Evolutionary conservation across 805 yeast genomes (phyloP).

Genomic region (Limtongozyma cylindracea): DNA sequence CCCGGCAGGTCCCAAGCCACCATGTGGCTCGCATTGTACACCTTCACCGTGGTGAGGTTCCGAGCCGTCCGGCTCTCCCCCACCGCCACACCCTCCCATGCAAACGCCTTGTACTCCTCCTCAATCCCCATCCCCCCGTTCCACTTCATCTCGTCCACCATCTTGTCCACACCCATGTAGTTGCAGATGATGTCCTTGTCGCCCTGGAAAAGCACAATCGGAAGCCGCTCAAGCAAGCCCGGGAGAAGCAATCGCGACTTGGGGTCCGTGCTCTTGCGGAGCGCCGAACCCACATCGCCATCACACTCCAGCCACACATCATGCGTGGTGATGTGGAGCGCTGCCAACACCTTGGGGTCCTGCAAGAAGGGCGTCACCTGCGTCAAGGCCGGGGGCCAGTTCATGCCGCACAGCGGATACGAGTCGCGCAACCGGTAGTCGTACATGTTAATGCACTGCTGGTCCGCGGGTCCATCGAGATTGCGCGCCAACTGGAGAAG

Average conservation of each 20-base stretch:
- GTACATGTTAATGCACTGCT: constrained; percentile 61
- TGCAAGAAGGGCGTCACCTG: constrained; percentile 24
- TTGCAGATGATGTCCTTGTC: constrained; percentile 81
- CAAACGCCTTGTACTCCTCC: constrained; percentile 6
- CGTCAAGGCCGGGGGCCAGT: constrained; percentile 60
- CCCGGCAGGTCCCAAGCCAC: too few relatives aligned
- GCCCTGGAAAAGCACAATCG: constrained; percentile 63
- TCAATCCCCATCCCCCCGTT: constrained; percentile 21
- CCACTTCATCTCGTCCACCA: constrained; percentile 42
- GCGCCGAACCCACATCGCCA: too few relatives aligned
- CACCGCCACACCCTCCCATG: too few relatives aligned
- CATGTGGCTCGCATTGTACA: too few relatives aligned
- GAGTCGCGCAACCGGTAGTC: constrained; percentile 48
- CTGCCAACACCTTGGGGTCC: constrained; percentile 15
- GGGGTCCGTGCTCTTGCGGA: constrained; percentile 18
- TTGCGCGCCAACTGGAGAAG: constrained; percentile 11
- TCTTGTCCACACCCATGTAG: constrained; percentile 41
- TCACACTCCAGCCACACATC: constrained; percentile 65
- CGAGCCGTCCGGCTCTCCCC: too few relatives aligned
- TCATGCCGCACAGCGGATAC: constrained; percentile 73
- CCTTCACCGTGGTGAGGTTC: too few relatives aligned
- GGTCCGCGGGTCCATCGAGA: constrained; percentile 5
- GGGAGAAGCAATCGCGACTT: constrained; percentile 55
- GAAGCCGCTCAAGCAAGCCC: constrained; percentile 24
- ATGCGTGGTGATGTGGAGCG: constrained; percentile 20